Conservation (phyloP, 495 filamentous ascomycete genomes). For the Lentithecium fluviatile region DNA sequence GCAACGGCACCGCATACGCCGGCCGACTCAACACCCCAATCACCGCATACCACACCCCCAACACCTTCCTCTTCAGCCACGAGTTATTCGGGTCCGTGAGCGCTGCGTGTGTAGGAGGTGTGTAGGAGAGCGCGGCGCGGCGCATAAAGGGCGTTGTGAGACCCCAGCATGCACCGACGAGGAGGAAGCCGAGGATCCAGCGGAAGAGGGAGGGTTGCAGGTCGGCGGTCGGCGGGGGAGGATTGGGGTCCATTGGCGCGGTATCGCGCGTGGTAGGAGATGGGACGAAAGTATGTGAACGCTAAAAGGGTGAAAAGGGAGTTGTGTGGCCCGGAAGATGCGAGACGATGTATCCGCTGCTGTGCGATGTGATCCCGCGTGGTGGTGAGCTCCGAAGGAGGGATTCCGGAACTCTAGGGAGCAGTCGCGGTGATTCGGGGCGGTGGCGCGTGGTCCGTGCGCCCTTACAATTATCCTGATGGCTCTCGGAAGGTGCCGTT, state of each 20-base stretch:
- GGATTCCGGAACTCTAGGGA: too few species aligned
- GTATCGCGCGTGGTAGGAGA: not conserved
- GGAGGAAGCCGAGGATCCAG: conserved; percentile 82
- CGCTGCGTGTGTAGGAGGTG: conserved; percentile 52
- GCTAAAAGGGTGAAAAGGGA: not conserved
- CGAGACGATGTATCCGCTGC: too few species aligned
- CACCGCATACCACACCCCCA: conserved; percentile 66
- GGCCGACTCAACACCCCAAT: conserved; percentile 76
- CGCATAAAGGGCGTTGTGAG: conserved; percentile 75
- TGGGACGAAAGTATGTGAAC: not conserved
- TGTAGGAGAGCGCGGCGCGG: conserved; percentile 60
- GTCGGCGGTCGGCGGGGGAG: conserved; percentile 9
- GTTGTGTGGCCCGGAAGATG: not conserved
- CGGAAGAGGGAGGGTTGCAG: conserved; percentile 62
- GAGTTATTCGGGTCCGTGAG: conserved; percentile 49
- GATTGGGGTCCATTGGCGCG: conserved; percentile 32
- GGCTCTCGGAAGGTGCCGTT: too few species aligned
- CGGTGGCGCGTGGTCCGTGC: too few species aligned
- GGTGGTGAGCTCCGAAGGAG: too few species aligned
- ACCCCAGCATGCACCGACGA: conserved; percentile 88
- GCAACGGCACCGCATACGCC: conserved; percentile 77
- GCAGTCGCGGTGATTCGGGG: too few species aligned
- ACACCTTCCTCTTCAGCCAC: conserved; percentile 56
- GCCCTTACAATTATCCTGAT: too few species aligned
- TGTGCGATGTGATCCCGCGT: too few species aligned